These are phyloP conservation scores for Camelina sativa DNA, from an alignment of 345 rosid species.

Conservation along the genomic window DNA sequence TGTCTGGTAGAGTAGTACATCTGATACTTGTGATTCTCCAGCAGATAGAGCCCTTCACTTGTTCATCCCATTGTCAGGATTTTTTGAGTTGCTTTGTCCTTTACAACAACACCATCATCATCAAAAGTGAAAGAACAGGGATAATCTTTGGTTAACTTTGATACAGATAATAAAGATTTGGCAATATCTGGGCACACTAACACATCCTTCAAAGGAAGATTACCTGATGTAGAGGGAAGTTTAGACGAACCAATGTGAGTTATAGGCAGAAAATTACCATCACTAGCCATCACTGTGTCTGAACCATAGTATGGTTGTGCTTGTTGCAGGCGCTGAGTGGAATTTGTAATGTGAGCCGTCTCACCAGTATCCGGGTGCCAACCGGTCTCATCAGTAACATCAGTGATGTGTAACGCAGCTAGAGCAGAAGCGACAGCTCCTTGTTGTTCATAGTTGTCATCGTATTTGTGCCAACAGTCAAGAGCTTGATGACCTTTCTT, in stretches of 20 bases:
- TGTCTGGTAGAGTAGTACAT: not conserved
- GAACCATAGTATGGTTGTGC: not conserved
- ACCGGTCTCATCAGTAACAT: not conserved
- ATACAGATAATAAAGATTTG: not conserved
- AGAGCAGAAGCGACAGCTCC: too few relatives aligned
- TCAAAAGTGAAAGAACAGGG: not conserved
- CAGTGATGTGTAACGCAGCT: not conserved
- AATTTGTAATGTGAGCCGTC: not conserved
- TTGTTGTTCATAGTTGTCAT: too few relatives aligned
- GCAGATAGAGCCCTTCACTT: not conserved
- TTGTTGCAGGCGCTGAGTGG: not conserved
- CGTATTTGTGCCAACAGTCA: too few relatives aligned
- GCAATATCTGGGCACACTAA: not conserved
- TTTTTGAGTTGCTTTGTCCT: not conserved
- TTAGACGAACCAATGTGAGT: not conserved
- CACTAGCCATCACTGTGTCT: not conserved
- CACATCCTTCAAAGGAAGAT: not conserved
- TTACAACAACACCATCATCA: not conserved
- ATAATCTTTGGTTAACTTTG: not conserved
- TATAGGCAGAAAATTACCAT: not conserved
- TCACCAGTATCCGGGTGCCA: not conserved
- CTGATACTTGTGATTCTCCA: not conserved
- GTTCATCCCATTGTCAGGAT: not conserved
- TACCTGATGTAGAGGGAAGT: not conserved
- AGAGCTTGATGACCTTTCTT: too few relatives aligned